phyloP scores from a whole-genome alignment of 768 basidiomycete genomes.

The Sistotremastrum niveocremeum region DNA sequence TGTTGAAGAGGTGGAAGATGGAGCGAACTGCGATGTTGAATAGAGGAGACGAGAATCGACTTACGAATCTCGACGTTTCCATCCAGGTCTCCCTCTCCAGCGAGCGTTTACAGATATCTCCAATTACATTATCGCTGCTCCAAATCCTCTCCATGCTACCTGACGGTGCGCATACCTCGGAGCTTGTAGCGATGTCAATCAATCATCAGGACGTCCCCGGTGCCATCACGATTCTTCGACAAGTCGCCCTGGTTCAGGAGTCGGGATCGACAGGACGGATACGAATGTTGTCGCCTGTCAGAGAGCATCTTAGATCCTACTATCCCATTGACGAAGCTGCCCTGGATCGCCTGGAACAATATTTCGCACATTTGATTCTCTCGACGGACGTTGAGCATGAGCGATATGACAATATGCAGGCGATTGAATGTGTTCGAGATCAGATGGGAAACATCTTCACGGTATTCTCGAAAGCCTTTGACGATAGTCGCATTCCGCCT shows the following conservation, averaged over 20 bases:
- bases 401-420: no score
- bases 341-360: conserved; percentile 6
- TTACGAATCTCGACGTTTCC: conserved; percentile 19
- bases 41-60: conserved; percentile 8
- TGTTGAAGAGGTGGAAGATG: conserved; percentile 9
- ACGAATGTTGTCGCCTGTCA: conserved; percentile 12
- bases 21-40: conserved; percentile 10
- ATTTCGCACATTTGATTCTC: conserved; percentile 8
- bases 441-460: no score
- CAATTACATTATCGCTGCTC: conserved; percentile 15
- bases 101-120: conserved; percentile 13
- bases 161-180: conserved; percentile 12
- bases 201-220: no score
- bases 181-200: background rate
- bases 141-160: conserved; percentile 19
- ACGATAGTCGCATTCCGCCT: no score
- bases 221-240: conserved; percentile 5
- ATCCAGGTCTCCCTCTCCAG: conserved; percentile 19
- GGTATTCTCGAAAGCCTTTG: no score
- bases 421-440: no score
- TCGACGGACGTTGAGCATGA: no score
- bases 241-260: conserved; percentile 9
- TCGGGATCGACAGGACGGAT: conserved; percentile 6
- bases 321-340: conserved; percentile 6
- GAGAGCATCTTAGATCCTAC: conserved; percentile 9